A percentile compares a stretch with the other conserved stretches of the same genome.
Evolutionary conservation across 2,329 filamentous ascomycete genomes (phyloP).

Genomic region (Monilinia polystroma): DNA sequence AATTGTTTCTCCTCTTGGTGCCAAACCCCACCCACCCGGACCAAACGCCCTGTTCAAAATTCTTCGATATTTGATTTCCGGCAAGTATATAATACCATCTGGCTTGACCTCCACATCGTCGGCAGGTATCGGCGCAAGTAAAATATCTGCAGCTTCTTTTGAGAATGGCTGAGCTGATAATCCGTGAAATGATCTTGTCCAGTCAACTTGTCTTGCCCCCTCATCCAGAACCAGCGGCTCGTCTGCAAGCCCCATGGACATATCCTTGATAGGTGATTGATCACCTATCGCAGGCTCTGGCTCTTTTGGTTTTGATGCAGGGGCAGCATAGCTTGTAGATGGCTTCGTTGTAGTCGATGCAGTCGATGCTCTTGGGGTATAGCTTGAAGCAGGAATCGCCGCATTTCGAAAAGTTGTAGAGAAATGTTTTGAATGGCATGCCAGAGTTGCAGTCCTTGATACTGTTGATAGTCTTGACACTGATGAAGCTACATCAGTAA

Average conservation of each 20-base stretch:
- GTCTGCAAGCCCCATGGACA: constrained; percentile 52
- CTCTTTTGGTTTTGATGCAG: constrained; percentile 39
- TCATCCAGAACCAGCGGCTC: constrained; percentile 50
- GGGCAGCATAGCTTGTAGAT: constrained; percentile 12
- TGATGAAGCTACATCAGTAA: constrained; percentile 27
- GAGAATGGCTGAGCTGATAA: constrained; percentile 64
- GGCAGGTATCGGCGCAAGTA: constrained; percentile 62
- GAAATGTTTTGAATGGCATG: constrained; percentile 28
- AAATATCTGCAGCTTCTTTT: constrained; percentile 59
- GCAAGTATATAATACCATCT: constrained; percentile 92
- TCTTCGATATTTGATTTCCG: constrained; percentile 95
- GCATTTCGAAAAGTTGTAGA: constrained; percentile 31
- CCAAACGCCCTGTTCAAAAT: constrained; percentile 91
- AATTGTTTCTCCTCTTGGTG: constrained; percentile 76
- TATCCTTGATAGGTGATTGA: constrained; percentile 40
- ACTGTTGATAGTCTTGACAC: constrained; percentile 8
- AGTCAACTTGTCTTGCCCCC: constrained; percentile 60
- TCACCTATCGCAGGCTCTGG: constrained; percentile 57
- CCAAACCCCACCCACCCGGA: constrained; percentile 92
- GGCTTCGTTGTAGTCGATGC: constrained; percentile 19
- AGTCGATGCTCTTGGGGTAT: constrained; percentile 30
- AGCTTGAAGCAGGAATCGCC: constrained; percentile 34
- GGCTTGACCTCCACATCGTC: constrained; percentile 95
- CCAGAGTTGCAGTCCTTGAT: background rate
- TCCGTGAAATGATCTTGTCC: constrained; percentile 70